A percentile compares a stretch with the other conserved stretches of the same genome.
These are phyloP conservation scores for Hamigera avellanea DNA, from an alignment of 495 filamentous ascomycete species.

Conservation along the genomic window DNA sequence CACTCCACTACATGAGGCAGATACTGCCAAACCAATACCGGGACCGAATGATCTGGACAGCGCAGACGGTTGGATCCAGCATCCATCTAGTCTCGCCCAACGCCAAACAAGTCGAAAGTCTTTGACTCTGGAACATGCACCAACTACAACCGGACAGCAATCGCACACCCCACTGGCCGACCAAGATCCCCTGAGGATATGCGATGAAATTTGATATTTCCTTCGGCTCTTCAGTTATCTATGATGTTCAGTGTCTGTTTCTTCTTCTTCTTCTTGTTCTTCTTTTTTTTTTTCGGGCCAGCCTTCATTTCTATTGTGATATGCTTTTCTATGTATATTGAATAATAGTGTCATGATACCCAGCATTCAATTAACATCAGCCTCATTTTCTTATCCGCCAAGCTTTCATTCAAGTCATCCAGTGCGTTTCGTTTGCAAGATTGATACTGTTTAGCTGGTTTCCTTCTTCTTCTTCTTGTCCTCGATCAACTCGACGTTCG, in stretches of 20 bases:
- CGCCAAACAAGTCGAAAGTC: slow-evolving; percentile 10
- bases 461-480: slow-evolving; percentile 83
- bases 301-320: slow-evolving; percentile 1
- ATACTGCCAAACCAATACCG: neutral
- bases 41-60: neutral
- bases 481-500: slow-evolving; percentile 88
- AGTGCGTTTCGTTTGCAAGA: neutral
- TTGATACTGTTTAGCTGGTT: slow-evolving; percentile 8
- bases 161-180: slow-evolving; percentile 5
- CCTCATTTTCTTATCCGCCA: no score
- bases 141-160: slow-evolving; percentile 2
- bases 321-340: slow-evolving; percentile 6
- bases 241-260: slow-evolving; percentile 1
- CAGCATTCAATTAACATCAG: slow-evolving; percentile 8
- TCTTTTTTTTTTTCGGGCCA: neutral
- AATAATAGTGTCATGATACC: slow-evolving; percentile 22
- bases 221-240: slow-evolving; percentile 1
- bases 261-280: neutral
- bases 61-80: slow-evolving; percentile 5
- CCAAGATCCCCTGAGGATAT: slow-evolving; percentile 18
- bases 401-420: no score
- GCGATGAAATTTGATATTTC: slow-evolving; percentile 22
- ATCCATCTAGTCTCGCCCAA: slow-evolving; percentile 11
- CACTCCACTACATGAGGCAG: neutral
- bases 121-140: slow-evolving; percentile 1